Base-by-base conservation (phyloP, 208 protist species). In the Acanthamoeba rhysodes region DNA sequence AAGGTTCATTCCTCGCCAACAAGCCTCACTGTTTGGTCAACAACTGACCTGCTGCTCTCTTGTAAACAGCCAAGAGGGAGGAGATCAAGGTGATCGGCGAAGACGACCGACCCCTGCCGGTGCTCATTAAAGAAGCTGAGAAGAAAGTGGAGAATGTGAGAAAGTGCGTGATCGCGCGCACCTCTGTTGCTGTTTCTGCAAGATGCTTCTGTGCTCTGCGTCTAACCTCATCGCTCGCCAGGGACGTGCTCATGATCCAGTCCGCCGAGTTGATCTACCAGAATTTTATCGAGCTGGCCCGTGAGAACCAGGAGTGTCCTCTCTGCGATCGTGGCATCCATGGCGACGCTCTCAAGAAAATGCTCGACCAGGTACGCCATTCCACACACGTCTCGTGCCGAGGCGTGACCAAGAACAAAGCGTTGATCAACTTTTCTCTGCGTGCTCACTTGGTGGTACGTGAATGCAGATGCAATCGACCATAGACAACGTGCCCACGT, bases 261-360 rank as follows among this genome's bases (percentile, higher is more conserved):
- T 94, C 90, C 18, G 95, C 88, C 68, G 91, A 95, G 29, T 53
- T 95, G 12, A 41, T 97, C 12, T 97, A 97, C 78, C 87, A 96
- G 14, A 94, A 97, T 10, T 97, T 95, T 55, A 95, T 96, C 27
- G 93, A 94, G n/a, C 76, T 91, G 12, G 96, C 95, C 0, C 41
- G 95, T 20, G 24, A 94, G 16, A 32, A 95, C 12, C 62, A 90
- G n/a, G 64, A 95, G 20, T 97, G 96, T 32, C 70, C 95, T 0
- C 53, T 97, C 3, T 97, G 96, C 95, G 70, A 95, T n/a, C 90
- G 95, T 18, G 59, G 32, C 34, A 93, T 96, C 20, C n/a, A 80
- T 50, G 20, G 29, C 20, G 78, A 22, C 41, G n/a, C 70, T 6
- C 59, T 96, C 20, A 29, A 55, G 45, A 53, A 20, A 22, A 96